Base-by-base conservation (phyloP, 352 stramenopile species). In the Peronospora farinosa region DNA sequence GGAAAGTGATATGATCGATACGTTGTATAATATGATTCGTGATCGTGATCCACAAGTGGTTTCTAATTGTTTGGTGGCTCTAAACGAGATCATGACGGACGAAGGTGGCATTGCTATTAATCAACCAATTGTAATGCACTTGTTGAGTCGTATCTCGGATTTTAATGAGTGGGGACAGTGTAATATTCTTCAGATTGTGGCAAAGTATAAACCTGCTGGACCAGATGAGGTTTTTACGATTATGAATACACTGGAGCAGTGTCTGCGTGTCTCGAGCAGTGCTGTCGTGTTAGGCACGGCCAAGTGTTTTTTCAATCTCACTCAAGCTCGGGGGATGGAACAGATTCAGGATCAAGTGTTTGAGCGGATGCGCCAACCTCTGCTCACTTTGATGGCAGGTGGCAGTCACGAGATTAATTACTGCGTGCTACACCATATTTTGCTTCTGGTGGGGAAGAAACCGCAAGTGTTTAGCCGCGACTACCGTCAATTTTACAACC, bases 121-220 rank as follows among this genome's bases (percentile, higher is more conserved):
- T 70, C 72, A 97, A 23, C 88, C 93, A 28, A 97, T 99, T 57
- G 93, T 99, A 46, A 80, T 98, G 68, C 93, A 98, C 56, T 77
- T 99, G 50, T 66, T 99, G 36, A 97, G 96, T 60, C 85, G 96
- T 33, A 96, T 99, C 59, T 89, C 95, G 47, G 95, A 98, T 72
- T 99, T 99, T 64, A 98, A 97, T 60, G 97, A 99, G 74, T 99
- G 97, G 92, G 95, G 96, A 12, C 85, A 99, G 55, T 95, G 96
- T 49, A 89, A 96, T 65, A 92, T 99, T 8, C 75, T 99, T 39
- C 75, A 98, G 50, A 83, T 99, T 35, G 80, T 96, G 32, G 76
- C 85, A 47, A 74, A 86, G 48, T 99, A 99, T 80, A 95, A 95
- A 65, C 92, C 96, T 11, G 77, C 72, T 21, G 87, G 85, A 38